These are phyloP conservation scores for Epichloe brachyelytri DNA, from an alignment of 2,329 filamentous ascomycete genomes.

Conservation along the genomic window DNA sequence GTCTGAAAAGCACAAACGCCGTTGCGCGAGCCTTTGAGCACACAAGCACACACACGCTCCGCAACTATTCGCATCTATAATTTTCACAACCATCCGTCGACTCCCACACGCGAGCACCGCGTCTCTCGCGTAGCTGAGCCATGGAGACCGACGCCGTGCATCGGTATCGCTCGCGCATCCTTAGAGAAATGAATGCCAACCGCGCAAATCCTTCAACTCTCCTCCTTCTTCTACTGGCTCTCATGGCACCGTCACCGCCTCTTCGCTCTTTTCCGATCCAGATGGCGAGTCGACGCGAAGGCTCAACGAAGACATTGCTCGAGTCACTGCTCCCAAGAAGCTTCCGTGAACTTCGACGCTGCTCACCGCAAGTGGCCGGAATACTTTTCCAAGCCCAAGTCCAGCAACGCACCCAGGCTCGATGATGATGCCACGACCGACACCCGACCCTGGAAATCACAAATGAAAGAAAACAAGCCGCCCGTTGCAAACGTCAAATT, in stretches of 20 bases:
- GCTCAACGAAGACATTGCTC: conserved; percentile 35
- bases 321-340: conserved; percentile 27
- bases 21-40: background rate
- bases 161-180: conserved; percentile 34
- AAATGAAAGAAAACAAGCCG: conserved; percentile 34
- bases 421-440: conserved; percentile 20
- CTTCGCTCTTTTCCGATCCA: conserved; percentile 38
- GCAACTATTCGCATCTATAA: conserved; percentile 1
- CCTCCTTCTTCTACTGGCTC: conserved; percentile 45
- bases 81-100: conserved; percentile 9
- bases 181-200: conserved; percentile 39
- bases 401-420: conserved; percentile 12
- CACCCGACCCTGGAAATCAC: conserved; percentile 22
- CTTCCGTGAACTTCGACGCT: conserved; percentile 30
- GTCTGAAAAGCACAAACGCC: background rate
- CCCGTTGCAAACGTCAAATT: conserved; percentile 21
- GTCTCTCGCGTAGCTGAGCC: conserved; percentile 14
- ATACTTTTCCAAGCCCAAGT: conserved; percentile 31
- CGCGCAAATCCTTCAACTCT: conserved; percentile 43
- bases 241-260: conserved; percentile 42
- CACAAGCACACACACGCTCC: background rate
- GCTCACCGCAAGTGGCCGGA: conserved; percentile 40
- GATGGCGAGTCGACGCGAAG: conserved; percentile 41
- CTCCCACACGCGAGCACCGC: conserved; percentile 12
- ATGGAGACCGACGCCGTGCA: conserved; percentile 30